phyloP scores from a whole-genome alignment of 1,139 yeast genomes.

The Scheffersomyces parashehatae region DNA sequence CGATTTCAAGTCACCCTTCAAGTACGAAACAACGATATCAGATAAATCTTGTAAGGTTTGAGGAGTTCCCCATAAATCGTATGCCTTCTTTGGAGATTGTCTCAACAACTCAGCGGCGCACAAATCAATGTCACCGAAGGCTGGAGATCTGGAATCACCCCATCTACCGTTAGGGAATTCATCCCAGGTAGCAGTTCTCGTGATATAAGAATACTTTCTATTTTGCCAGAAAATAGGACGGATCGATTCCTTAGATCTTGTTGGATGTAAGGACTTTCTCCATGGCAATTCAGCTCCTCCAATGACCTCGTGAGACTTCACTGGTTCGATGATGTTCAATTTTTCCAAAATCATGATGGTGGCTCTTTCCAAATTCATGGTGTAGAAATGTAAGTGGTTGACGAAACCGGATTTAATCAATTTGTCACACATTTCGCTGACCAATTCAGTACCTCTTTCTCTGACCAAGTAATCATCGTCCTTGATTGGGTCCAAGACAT shows the following conservation, averaged over 20 bases:
- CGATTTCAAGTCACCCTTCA: slow-evolving; percentile 68
- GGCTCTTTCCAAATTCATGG: slow-evolving; percentile 93
- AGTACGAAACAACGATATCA: slow-evolving; percentile 60
- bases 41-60: slow-evolving; percentile 57
- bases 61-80: slow-evolving; percentile 89
- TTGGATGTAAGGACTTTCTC: slow-evolving; percentile 86
- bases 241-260: slow-evolving; percentile 77
- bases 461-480: slow-evolving; percentile 90
- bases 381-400: slow-evolving; percentile 89
- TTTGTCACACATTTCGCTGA: slow-evolving; percentile 79
- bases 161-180: slow-evolving; percentile 95
- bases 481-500: slow-evolving; percentile 75
- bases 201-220: slow-evolving; percentile 85
- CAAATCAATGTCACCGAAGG: slow-evolving; percentile 82
- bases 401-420: slow-evolving; percentile 72
- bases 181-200: slow-evolving; percentile 92
- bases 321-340: slow-evolving; percentile 56
- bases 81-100: slow-evolving; percentile 77
- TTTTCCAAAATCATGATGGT: slow-evolving; percentile 85
- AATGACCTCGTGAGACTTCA: slow-evolving; percentile 40
- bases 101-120: slow-evolving; percentile 77
- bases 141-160: slow-evolving; percentile 94
- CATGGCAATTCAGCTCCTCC: slow-evolving; percentile 65
- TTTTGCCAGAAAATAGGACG: slow-evolving; percentile 97
- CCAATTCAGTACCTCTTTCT: slow-evolving; percentile 79